Evolutionary conservation across 768 basidiomycete genomes (phyloP), one percentile per base, ranked within the genome.

Genomic region (Naganishia kalamii): DNA sequence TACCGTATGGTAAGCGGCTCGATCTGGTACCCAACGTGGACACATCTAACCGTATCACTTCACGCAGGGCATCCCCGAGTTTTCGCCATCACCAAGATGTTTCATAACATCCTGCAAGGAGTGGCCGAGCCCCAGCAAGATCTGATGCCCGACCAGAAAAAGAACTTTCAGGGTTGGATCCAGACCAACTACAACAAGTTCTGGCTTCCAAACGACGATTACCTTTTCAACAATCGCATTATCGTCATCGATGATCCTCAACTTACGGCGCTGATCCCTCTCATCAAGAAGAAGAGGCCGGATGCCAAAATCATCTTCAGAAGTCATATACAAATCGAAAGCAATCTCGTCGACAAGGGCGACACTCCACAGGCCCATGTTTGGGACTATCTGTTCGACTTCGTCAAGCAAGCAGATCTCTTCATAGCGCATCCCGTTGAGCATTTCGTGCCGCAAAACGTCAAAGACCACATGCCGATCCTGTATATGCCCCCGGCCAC

Each of bases 381-480:
- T 19, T 97, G 92, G 92, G 84, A 92, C 72, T 97, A 92, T 79
- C 84, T 97, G 15, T 96, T 88, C 88, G 87, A 90, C 71, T 92
- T 89, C 78, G 91, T 97, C 73, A 83, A 90, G 75, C 82, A 87
- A 32, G 87, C 89, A 46, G 92, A 96, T 80, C 78, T 93, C 72
- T 96, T 94, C 81, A 87, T 94, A 10, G 74, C 84, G 85, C 92
- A 96, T 76, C 92, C 93, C 19, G 91, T 97, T 71, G 88, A 84
- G 82, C 90, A 89, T 78, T 97, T 97, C 72, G 91, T 96, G 12
- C 93, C 93, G 3, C 85, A 84, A 69, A 87, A 88, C 71, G 91
- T 94, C 4, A 87, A 87, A 13, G 68, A 86, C 77, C 64, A 51
- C 10, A 62, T 74, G 23, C 68, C 76, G 11, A 74, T 78, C 1